Conservation (phyloP, 345 rosid species). For the Hypericum androsaemum region DNA sequence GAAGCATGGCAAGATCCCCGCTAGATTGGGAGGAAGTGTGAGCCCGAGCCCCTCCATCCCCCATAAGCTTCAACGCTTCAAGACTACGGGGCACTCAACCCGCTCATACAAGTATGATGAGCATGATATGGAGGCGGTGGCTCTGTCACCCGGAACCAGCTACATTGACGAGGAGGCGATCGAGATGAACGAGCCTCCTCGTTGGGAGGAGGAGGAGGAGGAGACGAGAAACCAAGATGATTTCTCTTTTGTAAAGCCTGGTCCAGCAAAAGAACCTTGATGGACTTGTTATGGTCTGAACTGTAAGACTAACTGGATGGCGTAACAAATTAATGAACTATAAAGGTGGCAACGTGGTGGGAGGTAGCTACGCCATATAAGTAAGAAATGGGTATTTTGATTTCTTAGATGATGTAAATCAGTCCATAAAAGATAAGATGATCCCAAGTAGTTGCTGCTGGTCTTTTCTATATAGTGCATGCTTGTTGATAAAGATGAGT, state of each 20-base stretch:
- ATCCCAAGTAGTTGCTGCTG: no score
- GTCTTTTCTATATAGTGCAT: no score
- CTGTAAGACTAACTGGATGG: no score
- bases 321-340: no score
- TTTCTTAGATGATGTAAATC: no score
- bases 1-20: constrained; percentile 39
- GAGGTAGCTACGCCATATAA: no score
- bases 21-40: constrained; percentile 40
- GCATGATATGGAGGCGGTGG: constrained; percentile 49
- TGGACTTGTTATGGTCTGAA: background rate
- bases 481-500: no score
- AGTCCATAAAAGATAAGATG: no score
- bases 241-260: constrained; percentile 62
- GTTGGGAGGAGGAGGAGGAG: background rate
- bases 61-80: constrained; percentile 47
- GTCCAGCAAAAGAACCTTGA: constrained; percentile 23
- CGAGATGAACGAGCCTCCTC: constrained; percentile 25
- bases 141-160: constrained; percentile 35
- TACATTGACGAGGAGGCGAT: constrained; percentile 25
- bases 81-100: constrained; percentile 72
- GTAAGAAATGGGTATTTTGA: no score
- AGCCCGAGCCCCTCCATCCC: constrained; percentile 32
- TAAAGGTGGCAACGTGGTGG: no score
- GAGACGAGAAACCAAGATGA: constrained; percentile 33
- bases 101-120: constrained; percentile 34